A percentile compares a stretch with the other conserved stretches of the same genome.
phyloP scores from a whole-genome alignment of 2,329 filamentous ascomycete genomes.

The Penicillium sp. region DNA sequence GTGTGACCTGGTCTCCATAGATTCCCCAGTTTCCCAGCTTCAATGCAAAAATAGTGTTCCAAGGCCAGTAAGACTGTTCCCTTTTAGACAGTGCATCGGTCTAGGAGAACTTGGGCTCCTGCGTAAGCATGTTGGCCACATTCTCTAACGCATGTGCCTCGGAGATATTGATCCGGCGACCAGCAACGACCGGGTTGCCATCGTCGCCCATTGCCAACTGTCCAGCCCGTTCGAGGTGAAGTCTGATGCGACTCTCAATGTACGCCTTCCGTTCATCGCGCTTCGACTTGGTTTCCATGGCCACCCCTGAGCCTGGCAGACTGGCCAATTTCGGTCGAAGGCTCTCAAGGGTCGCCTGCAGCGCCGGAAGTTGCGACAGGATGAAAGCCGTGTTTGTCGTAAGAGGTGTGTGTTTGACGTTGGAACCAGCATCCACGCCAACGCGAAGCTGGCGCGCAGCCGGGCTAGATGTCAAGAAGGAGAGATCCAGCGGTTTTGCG shows the following conservation, averaged over 20 bases:
- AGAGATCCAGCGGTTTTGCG: constrained; percentile 41
- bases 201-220: constrained; percentile 35
- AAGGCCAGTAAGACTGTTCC: constrained; percentile 2
- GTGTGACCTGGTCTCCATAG: constrained; percentile 30
- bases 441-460: constrained; percentile 47
- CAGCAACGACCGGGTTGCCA: constrained; percentile 33
- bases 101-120: constrained; percentile 18
- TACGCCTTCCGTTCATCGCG: constrained; percentile 72
- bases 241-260: constrained; percentile 71
- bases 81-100: background rate
- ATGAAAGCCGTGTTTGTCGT: constrained; percentile 61
- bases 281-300: constrained; percentile 50
- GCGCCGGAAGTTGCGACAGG: constrained; percentile 73
- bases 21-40: background rate
- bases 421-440: constrained; percentile 35
- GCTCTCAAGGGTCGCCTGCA: constrained; percentile 65
- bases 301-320: constrained; percentile 36
- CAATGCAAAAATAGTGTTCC: constrained; percentile 6
- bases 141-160: constrained; percentile 43
- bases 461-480: constrained; percentile 53
- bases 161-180: constrained; percentile 37
- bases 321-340: constrained; percentile 61
- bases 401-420: constrained; percentile 34
- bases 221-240: constrained; percentile 63
- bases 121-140: constrained; percentile 36